Conservation (phyloP, 352 stramenopile genomes). For the Ochromonadaceae sp. region DNA sequence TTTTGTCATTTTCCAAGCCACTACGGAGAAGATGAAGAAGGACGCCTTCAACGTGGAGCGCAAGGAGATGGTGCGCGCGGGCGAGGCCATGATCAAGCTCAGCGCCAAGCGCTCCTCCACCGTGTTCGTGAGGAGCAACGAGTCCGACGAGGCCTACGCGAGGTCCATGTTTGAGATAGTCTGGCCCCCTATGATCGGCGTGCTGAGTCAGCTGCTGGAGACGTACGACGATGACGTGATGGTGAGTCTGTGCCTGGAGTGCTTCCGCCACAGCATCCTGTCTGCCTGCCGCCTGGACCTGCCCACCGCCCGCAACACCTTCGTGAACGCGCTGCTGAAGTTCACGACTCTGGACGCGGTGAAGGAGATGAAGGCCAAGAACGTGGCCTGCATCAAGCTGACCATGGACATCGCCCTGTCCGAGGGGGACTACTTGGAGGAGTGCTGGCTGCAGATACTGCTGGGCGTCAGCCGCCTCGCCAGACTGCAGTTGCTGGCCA, state of each 20-base stretch:
- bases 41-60: constrained; percentile 52
- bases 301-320: constrained; percentile 77
- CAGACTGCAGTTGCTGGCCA: constrained; percentile 84
- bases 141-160: constrained; percentile 35
- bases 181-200: constrained; percentile 88
- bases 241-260: constrained; percentile 80
- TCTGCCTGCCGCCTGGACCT: constrained; percentile 66
- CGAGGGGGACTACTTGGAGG: constrained; percentile 87
- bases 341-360: constrained; percentile 86
- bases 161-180: constrained; percentile 96
- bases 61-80: constrained; percentile 47
- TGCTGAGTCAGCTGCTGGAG: constrained; percentile 91
- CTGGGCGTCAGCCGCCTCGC: constrained; percentile 91
- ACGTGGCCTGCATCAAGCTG: constrained; percentile 90
- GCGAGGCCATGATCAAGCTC: constrained; percentile 2
- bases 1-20: constrained; percentile 3
- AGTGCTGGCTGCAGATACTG: constrained; percentile 85
- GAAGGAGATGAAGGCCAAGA: constrained; percentile 85
- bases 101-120: constrained; percentile 17
- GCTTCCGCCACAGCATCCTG: constrained; percentile 83
- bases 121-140: constrained; percentile 15
- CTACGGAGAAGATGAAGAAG: constrained; percentile 21
- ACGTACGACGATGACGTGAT: constrained; percentile 69
- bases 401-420: constrained; percentile 89
- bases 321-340: constrained; percentile 85